Evolutionary conservation across 1,284 basidiomycete species (phyloP).

Genomic region (Neotropicomus parvogracilis): DNA sequence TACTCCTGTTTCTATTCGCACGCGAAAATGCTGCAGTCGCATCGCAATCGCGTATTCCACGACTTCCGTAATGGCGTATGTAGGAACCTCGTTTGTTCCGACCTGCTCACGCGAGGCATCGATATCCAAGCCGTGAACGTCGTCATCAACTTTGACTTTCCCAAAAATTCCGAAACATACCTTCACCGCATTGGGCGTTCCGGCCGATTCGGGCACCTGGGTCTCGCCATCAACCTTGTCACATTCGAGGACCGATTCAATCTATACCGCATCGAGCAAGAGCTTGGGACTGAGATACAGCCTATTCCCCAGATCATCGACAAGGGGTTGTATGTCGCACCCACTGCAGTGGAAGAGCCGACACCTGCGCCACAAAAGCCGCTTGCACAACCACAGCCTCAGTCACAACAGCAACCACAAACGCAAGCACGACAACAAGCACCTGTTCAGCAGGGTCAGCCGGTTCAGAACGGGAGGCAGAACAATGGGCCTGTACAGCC

Average conservation of each 20-base stretch:
- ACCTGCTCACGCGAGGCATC: constrained; percentile 97
- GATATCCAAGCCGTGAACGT: constrained; percentile 99
- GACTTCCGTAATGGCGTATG: constrained; percentile 98
- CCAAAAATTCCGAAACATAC: constrained; percentile 98
- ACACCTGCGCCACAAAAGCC: constrained; percentile 39
- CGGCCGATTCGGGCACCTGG: constrained; percentile 95
- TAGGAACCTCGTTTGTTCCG: constrained; percentile 95
- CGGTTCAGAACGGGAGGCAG: constrained; percentile 29
- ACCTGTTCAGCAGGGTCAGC: constrained; percentile 21
- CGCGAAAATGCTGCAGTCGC: constrained; percentile 98
- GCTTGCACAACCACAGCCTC: constrained; percentile 25
- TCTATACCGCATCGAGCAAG: constrained; percentile 96
- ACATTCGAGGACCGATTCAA: constrained; percentile 98
- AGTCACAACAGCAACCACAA: constrained; percentile 32
- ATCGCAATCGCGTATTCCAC: constrained; percentile 99
- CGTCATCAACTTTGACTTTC: constrained; percentile 99
- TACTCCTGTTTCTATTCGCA: constrained; percentile 99
- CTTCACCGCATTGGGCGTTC: constrained; percentile 97
- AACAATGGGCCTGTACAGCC: constrained; percentile 23
- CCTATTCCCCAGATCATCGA: constrained; percentile 93
- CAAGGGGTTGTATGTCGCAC: constrained; percentile 89
- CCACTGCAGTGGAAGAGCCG: constrained; percentile 50
- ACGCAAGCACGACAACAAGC: constrained; percentile 25
- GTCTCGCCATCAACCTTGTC: constrained; percentile 94
- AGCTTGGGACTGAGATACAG: constrained; percentile 96